phyloP scores from a whole-genome alignment of 225 moss, liverwort and hornwort genomes.

The Marchantia polymorpha region DNA sequence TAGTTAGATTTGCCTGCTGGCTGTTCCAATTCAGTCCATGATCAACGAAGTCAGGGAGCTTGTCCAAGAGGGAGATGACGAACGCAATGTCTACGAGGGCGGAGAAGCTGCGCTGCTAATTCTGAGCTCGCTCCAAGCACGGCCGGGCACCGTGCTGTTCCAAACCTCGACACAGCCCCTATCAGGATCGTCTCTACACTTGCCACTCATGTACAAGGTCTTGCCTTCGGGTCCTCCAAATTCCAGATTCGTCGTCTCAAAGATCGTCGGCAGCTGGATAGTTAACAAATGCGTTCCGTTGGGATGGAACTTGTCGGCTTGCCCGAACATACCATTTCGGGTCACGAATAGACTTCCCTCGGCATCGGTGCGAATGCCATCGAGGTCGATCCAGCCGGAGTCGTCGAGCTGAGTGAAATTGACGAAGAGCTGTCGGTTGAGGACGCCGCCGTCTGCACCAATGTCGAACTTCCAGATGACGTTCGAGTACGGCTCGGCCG shows the following conservation, averaged over 20 bases:
- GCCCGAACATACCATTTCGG: slow-evolving; percentile 30
- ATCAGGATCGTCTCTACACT: slow-evolving; percentile 14
- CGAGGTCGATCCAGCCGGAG: slow-evolving; percentile 17
- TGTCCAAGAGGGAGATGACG: no score
- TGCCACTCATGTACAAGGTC: slow-evolving; percentile 35
- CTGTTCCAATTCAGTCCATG: no score
- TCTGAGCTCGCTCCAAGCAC: slow-evolving; percentile 27
- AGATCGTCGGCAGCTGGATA: slow-evolving; percentile 28
- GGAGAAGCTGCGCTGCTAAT: no score
- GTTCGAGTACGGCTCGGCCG: slow-evolving; percentile 7
- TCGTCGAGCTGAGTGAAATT: slow-evolving; percentile 37
- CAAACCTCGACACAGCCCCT: slow-evolving; percentile 36
- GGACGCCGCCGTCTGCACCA: slow-evolving; percentile 16
- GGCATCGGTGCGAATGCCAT: slow-evolving; percentile 36
- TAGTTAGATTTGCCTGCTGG: no score
- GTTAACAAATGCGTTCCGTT: slow-evolving; percentile 23
- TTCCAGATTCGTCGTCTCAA: slow-evolving; percentile 36
- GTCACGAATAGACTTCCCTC: slow-evolving; percentile 37
- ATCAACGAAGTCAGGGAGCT: no score
- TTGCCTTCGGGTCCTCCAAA: slow-evolving; percentile 42
- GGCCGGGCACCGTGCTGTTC: slow-evolving; percentile 29
- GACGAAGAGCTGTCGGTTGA: slow-evolving; percentile 24
- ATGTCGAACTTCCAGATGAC: slow-evolving; percentile 34
- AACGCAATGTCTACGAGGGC: no score
- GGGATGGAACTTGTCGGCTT: slow-evolving; percentile 35